Base-by-base conservation (phyloP, 2,329 filamentous ascomycete genomes). In the Penicillium sclerotiorum region DNA sequence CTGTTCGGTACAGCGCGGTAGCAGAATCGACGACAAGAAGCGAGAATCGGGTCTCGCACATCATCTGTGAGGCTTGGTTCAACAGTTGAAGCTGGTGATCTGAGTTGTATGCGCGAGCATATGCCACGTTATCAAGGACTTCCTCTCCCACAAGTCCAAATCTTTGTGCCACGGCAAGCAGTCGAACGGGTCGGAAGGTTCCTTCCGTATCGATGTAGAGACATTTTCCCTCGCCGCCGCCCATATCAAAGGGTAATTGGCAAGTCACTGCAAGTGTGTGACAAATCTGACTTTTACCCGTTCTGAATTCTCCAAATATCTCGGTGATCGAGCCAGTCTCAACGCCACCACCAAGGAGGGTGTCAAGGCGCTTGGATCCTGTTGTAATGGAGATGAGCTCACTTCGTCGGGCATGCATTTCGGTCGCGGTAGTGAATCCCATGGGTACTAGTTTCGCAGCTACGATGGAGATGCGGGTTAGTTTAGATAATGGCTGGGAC, bases 241-340 rank as follows among this genome's bases (percentile, higher is more conserved):
- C 95, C 93, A 97, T 97, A 67, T 99, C 94, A 68, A 99, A 97
- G 1, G 94, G 94, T 36, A 99, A 73, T 72, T 99, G 94, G 68
- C 95, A 99, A 39, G 94, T 99, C 23, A 99, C 94, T 0, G 95
- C 94, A n/a, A 99, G 80, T 0, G 94, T 99, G 70, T 99, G 95
- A 64, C 94, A 99, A 50, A 99, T 93, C 73, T 99, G 94, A 77
- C 91, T 96, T 76, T 99, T 99, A 71, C 94, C 95, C 0, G 94
- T 99, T 63, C 94, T 83, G 68, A 99, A 99, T 72, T 99, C 94
- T 67, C 94, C 94, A 67, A 99, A 99, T 3, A 99, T 87, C 73
- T 99, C 95, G 0, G 95, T 99, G 46, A 99, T 95, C 8, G 92
- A 97, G 37, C 95, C 95, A 0, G 94, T 99, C 73, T 99, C 95